Evolutionary conservation across 495 filamentous ascomycete genomes (phyloP), one percentile per base, ranked within the genome.

Genomic region (Penicillium paxilli): DNA sequence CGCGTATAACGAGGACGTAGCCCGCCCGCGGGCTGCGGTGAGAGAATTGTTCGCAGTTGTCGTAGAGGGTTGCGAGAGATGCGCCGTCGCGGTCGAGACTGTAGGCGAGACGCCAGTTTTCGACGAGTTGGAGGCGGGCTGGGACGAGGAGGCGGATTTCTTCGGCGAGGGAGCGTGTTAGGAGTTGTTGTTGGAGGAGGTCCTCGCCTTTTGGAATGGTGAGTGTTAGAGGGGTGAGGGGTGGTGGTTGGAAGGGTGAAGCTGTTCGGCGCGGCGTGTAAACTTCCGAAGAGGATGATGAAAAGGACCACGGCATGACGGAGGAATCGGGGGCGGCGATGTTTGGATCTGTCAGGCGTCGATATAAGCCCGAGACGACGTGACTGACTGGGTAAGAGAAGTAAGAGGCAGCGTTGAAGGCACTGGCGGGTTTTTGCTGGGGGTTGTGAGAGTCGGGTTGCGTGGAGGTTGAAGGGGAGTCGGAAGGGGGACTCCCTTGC

Each of bases 21-120:
- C 90, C 90, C 12, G 88, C 89, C 51, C 91, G 75, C 61, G 82
- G 81, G 38, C 90, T 86, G 49, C 83, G 70, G 52, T 86, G 78
- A 9, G 70, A 76, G 53, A 76, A 78, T 10, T 77, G 67, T 22
- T 80, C 77, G 60, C 84, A 90, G 57, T 87, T 87, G 49, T 91
- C 82, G 69, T 98, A 98, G 25, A 98, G 75, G 11, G 94, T 98
- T 22, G 77, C 79, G 6, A 98, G 75, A 53, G 90, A 94, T 51
- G 91, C 89, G 26, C 94, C 94, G 70, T 98, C 84, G 69, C 92
- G 86, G 58, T 96, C 92, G n/a, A 98, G 80, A 55, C 89, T 93
- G 73, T 97, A 98, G 22, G 84, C 82, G 17, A 98, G 72, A 25
- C 78, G 76, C 94, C 94, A 98, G 55, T 85, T 85, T 55, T 98